Percentiles rank a stretch among this genome's conserved stretches.
These are phyloP conservation scores for Claviceps pusilla DNA, from an alignment of 2,329 filamentous ascomycete species.

Conservation along the genomic window DNA sequence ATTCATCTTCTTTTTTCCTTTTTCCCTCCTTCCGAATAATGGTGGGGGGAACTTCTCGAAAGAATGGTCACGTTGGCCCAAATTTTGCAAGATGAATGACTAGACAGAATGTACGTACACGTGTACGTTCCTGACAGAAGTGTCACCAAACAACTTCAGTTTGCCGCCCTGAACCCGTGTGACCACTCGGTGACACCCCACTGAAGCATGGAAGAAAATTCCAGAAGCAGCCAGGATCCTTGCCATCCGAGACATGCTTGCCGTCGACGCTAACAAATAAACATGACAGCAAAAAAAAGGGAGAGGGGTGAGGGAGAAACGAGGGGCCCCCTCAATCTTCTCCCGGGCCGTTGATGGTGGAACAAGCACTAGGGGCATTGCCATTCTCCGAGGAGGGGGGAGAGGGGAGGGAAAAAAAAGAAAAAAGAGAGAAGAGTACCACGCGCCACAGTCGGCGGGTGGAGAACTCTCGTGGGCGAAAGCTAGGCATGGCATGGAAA, in stretches of 20 bases:
- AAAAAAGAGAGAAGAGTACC: too few species aligned
- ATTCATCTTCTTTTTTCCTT: not conserved
- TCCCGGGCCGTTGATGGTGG: not conserved
- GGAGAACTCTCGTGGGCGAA: not conserved
- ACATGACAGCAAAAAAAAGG: too few species aligned
- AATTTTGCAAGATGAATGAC: not conserved
- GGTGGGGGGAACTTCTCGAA: not conserved
- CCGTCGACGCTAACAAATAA: not conserved
- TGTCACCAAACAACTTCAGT: not conserved
- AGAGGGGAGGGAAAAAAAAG: too few species aligned
- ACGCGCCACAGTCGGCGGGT: not conserved
- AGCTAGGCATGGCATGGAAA: too few species aligned
- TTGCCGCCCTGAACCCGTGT: not conserved
- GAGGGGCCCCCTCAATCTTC: not conserved
- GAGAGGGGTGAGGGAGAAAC: too few species aligned
- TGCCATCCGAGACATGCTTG: not conserved
- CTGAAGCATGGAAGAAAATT: constrained; percentile 1
- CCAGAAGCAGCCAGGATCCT: constrained; percentile 1
- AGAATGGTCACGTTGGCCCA: too few species aligned
- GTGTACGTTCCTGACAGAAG: not conserved
- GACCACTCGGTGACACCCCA: not conserved
- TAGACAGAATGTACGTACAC: not conserved
- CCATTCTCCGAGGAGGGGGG: not conserved
- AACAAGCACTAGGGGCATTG: not conserved
- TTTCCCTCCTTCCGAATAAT: not conserved